Evolutionary conservation across 2,329 filamentous ascomycete genomes (phyloP).

Genomic region (Fusarium nygamai): DNA sequence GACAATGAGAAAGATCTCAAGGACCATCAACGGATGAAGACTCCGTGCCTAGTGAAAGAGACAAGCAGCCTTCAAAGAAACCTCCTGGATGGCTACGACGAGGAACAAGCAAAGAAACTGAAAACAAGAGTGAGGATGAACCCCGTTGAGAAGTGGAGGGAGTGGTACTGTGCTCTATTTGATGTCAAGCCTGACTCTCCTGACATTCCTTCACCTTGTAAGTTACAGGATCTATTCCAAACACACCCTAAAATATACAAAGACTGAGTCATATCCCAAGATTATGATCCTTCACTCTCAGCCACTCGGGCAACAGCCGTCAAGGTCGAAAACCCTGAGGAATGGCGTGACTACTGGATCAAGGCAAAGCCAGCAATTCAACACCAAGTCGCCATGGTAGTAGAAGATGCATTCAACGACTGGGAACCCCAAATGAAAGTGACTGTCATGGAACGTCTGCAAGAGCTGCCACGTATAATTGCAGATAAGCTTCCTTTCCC

Average conservation of each 20-base stretch:
- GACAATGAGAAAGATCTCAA: constrained; percentile 30
- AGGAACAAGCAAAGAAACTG: constrained; percentile 35
- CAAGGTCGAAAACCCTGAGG: constrained; percentile 1
- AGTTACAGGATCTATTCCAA: constrained; percentile 1
- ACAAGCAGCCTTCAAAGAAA: constrained; percentile 10
- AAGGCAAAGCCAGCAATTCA: constrained; percentile 16
- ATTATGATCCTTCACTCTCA: constrained; percentile 9
- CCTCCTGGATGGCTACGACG: constrained; percentile 37
- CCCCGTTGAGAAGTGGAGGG: constrained; percentile 30
- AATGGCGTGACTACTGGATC: constrained; percentile 15
- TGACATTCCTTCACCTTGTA: constrained; percentile 40
- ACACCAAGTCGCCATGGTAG: constrained; percentile 2
- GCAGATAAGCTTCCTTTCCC: constrained; percentile 13
- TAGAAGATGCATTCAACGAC: constrained; percentile 7
- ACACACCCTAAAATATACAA: neutral
- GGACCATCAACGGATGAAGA: constrained; percentile 31
- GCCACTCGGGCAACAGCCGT: neutral
- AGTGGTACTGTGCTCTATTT: constrained; percentile 35
- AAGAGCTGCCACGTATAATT: constrained; percentile 13
- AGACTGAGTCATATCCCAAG: neutral
- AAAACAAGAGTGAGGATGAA: constrained; percentile 12
- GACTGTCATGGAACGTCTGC: constrained; percentile 10
- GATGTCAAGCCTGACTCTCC: constrained; percentile 22
- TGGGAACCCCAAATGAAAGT: constrained; percentile 14
- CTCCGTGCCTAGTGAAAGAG: constrained; percentile 35